Evolutionary conservation across 192 early-diverging fungal genomes (phyloP), one percentile per base, ranked within the genome.

Genomic region (Umbelopsis vinacea): DNA sequence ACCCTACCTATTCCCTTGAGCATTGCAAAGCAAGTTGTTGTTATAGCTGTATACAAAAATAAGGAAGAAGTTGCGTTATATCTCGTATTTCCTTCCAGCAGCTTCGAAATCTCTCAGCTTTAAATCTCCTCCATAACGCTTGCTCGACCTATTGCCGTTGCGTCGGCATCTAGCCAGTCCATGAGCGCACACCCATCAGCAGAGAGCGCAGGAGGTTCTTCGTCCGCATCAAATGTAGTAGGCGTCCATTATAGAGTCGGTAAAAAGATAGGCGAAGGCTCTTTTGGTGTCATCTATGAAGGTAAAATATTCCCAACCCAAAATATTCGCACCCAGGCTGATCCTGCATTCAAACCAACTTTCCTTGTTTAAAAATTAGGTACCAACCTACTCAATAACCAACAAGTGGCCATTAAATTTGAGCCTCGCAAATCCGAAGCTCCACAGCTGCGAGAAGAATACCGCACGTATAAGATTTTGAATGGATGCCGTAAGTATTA

Each of bases 221-320:
- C 57, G 0, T 86, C 82, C 21, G 71, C 76, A 14, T 85, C 89
- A 40, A 95, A 95, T 75, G 88, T 98, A 67, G 97, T 99, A 24
- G 97, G 97, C 35, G 94, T 96, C 22, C 96, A 98, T 75, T 99
- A 94, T 81, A 92, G 90, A 77, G 96, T 99, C 24, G 96, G 96
- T 43, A 95, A 93, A 81, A 96, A 95, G 84, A 90, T 99, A 79
- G 97, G 96, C 26, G 96, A 98, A 81, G 97, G 97, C 46, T 94
- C 92, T 74, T 99, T 99, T 88, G 97, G 97, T 70, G 91, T 97
- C 78, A 95, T 99, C 72, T 99, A 97, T 78, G 96, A 99, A 91
- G 97, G 97, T 95, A 81, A 77, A 70, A 66, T 48, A 5, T 67
- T n/a, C 24, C 43, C 37, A 53, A 37, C 26, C 37, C 6, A 37